Conservation (phyloP, 495 filamentous ascomycete genomes). For the Xylaria castorea region DNA sequence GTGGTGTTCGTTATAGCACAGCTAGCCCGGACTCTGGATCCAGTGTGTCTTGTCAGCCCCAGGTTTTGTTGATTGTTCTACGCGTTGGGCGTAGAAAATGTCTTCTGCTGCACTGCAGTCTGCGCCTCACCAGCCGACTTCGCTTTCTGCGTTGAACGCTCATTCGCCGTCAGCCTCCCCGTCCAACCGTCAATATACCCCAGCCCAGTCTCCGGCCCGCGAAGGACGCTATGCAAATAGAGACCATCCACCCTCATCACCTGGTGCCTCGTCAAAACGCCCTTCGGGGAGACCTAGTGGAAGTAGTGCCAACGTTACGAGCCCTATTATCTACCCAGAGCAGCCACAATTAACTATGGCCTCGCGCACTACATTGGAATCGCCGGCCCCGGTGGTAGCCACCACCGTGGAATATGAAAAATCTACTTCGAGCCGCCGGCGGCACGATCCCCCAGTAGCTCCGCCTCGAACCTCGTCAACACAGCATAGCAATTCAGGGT, state of each 20-base stretch:
- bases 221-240: slow-evolving; percentile 53
- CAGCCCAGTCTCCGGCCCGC: slow-evolving; percentile 48
- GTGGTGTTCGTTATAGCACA: not conserved
- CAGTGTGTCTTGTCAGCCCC: slow-evolving; percentile 18
- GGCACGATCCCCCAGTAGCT: slow-evolving; percentile 55
- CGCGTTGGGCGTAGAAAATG: slow-evolving; percentile 51
- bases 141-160: slow-evolving; percentile 53
- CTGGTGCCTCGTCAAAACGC: slow-evolving; percentile 49
- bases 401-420: slow-evolving; percentile 51
- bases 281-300: slow-evolving; percentile 60
- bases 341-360: slow-evolving; percentile 54
- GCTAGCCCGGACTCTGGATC: not conserved
- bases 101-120: slow-evolving; percentile 64
- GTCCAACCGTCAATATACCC: slow-evolving; percentile 53
- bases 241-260: slow-evolving; percentile 44
- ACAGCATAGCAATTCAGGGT: slow-evolving; percentile 35
- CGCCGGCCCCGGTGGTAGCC: slow-evolving; percentile 54
- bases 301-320: slow-evolving; percentile 53
- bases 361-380: slow-evolving; percentile 53
- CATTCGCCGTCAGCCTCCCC: slow-evolving; percentile 54
- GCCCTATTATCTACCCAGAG: slow-evolving; percentile 41
- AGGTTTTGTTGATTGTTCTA: slow-evolving; percentile 24
- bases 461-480: slow-evolving; percentile 71
- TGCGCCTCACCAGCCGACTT: slow-evolving; percentile 57
- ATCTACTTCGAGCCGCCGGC: slow-evolving; percentile 48